phyloP scores from a whole-genome alignment of 139 green algal genomes.

The Micractinium conductrix region DNA sequence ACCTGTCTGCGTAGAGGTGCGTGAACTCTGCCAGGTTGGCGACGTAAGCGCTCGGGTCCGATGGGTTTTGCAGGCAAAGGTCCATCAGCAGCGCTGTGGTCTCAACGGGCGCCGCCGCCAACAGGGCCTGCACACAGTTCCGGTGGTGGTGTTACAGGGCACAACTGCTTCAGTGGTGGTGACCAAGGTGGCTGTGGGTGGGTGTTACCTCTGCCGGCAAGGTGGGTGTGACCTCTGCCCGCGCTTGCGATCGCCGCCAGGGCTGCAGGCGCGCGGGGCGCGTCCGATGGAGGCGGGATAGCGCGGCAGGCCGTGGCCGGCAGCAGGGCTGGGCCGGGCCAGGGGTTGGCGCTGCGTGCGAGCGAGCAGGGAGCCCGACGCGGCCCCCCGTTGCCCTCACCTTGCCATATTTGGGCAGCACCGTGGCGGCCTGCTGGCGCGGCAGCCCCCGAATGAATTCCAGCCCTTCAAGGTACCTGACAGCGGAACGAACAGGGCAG shows the following conservation, averaged over 20 bases:
- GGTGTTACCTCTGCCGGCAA: no score
- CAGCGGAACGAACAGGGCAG: neutral
- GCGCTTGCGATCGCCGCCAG: no score
- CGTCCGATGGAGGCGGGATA: neutral
- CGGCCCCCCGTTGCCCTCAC: constrained; percentile 4
- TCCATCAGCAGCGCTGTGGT: constrained; percentile 88
- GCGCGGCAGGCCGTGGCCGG: neutral
- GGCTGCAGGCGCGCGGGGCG: no score
- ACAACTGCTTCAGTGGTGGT: no score
- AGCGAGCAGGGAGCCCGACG: neutral
- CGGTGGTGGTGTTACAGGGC: no score
- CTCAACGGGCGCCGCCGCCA: constrained; percentile 66
- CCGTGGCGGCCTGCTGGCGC: constrained; percentile 47
- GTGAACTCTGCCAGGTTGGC: constrained; percentile 84
- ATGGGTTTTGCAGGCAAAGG: constrained; percentile 73
- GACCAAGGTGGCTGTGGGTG: no score
- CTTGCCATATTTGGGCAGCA: constrained; percentile 83
- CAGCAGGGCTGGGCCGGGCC: neutral
- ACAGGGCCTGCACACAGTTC: constrained; percentile 55
- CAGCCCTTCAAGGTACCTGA: constrained; percentile 72
- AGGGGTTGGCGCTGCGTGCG: neutral
- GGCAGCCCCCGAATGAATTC: constrained; percentile 68
- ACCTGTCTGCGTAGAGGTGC: constrained; percentile 81
- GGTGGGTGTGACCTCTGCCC: no score
- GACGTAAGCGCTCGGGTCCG: constrained; percentile 44